A percentile compares a stretch with the other conserved stretches of the same genome.
These are phyloP conservation scores for Phaeosphaeriaceae sp. DNA, from an alignment of 2,329 filamentous ascomycete species.

Conservation along the genomic window DNA sequence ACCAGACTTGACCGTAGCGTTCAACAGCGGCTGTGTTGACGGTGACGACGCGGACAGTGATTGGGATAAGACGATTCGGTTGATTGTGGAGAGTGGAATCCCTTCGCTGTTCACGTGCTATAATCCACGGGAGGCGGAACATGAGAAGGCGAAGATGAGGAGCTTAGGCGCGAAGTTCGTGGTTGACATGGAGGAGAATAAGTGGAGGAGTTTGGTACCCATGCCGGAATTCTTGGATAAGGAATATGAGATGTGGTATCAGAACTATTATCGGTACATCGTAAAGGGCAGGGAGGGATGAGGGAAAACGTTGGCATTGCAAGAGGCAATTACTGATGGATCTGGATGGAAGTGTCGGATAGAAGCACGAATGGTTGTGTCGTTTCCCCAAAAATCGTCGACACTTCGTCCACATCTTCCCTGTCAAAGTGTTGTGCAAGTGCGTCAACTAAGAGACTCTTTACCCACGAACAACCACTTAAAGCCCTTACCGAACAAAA, in stretches of 20 bases:
- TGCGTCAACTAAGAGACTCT: too few species aligned
- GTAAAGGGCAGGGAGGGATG: conserved; percentile 12
- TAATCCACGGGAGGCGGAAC: conserved; percentile 15
- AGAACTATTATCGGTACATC: conserved; percentile 24
- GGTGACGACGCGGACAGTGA: conserved; percentile 21
- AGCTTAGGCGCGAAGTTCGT: conserved; percentile 15
- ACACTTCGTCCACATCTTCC: too few species aligned
- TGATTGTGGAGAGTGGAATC: conserved; percentile 12
- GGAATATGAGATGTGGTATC: conserved; percentile 25
- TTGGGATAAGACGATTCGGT: conserved; percentile 24
- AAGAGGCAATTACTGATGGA: background rate
- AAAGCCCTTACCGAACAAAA: too few species aligned
- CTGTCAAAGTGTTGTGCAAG: too few species aligned
- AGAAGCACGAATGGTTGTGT: too few species aligned
- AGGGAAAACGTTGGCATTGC: background rate
- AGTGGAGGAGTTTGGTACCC: conserved; percentile 25
- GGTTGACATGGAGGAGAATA: conserved; percentile 16
- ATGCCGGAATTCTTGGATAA: conserved; percentile 25
- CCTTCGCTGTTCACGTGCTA: conserved; percentile 27
- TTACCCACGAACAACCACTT: too few species aligned
- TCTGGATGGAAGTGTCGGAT: too few species aligned
- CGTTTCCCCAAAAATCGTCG: too few species aligned
- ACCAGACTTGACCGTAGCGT: conserved; percentile 24
- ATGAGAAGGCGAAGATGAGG: conserved; percentile 17
- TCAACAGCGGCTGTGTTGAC: conserved; percentile 27